Evolutionary conservation across 2,329 filamentous ascomycete species (phyloP).

Genomic region (Stemphylium vesicarium): DNA sequence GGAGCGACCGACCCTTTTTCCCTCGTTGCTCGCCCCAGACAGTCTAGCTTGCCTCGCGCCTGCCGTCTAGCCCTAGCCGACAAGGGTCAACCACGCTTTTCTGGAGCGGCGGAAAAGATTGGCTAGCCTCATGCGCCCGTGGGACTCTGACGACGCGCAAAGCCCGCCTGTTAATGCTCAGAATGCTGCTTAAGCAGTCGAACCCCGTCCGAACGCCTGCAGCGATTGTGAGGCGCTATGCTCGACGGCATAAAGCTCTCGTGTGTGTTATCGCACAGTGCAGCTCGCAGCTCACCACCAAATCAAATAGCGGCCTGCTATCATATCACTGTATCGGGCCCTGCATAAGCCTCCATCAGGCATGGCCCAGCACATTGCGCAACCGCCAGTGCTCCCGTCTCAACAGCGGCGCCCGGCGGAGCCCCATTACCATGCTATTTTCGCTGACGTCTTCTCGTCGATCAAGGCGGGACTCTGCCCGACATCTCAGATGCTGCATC

Average conservation of each 20-base stretch:
- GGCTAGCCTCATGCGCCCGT: conserved; percentile 9
- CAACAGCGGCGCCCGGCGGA: conserved; percentile 9
- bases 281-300: conserved; percentile 7
- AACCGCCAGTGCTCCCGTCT: conserved; percentile 12
- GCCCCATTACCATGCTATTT: not conserved
- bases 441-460: conserved; percentile 6
- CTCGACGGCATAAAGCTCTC: no score
- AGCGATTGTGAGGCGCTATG: not conserved
- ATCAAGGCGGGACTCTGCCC: not conserved
- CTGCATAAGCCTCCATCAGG: conserved; percentile 29
- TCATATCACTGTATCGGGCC: conserved; percentile 16
- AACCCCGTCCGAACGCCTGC: not conserved
- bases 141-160: conserved; percentile 3
- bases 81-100: conserved; percentile 12
- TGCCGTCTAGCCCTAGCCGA: conserved; percentile 13
- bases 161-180: not conserved
- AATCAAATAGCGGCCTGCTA: conserved; percentile 28
- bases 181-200: not conserved
- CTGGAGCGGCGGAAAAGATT: conserved; percentile 18
- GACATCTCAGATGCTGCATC: not conserved
- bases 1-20: conserved; percentile 23
- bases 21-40: conserved; percentile 14
- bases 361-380: conserved; percentile 22
- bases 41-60: conserved; percentile 17
- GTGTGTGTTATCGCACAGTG: conserved; percentile 9